Conservation (phyloP, 1,284 basidiomycete genomes). For the Neotropicomus parvogracilis region DNA sequence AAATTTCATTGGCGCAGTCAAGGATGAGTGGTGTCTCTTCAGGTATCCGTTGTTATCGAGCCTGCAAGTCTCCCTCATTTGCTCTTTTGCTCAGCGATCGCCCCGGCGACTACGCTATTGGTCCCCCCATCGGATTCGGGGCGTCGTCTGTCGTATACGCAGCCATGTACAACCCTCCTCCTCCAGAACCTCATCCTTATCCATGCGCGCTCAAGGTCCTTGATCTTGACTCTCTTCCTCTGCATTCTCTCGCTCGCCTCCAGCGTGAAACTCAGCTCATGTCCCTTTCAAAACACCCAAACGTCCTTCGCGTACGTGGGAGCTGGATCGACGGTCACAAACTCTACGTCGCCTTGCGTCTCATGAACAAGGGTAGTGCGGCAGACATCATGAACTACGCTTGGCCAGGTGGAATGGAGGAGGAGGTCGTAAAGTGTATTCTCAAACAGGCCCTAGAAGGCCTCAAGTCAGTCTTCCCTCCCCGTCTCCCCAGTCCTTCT, state of each 20-base stretch:
- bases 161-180: slow-evolving; percentile 57
- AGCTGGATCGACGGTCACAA: slow-evolving; percentile 84
- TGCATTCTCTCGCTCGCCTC: slow-evolving; percentile 62
- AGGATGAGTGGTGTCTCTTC: slow-evolving; percentile 83
- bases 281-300: slow-evolving; percentile 91
- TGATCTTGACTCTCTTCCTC: slow-evolving; percentile 77
- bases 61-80: slow-evolving; percentile 2
- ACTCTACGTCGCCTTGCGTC: slow-evolving; percentile 80
- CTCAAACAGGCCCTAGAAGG: slow-evolving; percentile 81
- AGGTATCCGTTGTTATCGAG: slow-evolving; percentile 44
- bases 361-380: slow-evolving; percentile 86
- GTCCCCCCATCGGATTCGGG: slow-evolving; percentile 77
- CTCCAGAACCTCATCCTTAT: slow-evolving; percentile 36
- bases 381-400: slow-evolving; percentile 84
- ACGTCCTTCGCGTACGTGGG: slow-evolving; percentile 85
- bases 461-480: slow-evolving; percentile 56
- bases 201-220: slow-evolving; percentile 85
- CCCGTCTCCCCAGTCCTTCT: not conserved
- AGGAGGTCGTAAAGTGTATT: slow-evolving; percentile 80
- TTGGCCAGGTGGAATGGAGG: slow-evolving; percentile 83
- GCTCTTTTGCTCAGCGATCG: slow-evolving; percentile 49
- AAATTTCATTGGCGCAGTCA: slow-evolving; percentile 67
- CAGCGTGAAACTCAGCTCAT: slow-evolving; percentile 86
- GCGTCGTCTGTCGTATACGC: slow-evolving; percentile 85
- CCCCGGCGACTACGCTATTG: slow-evolving; percentile 68